Evolutionary conservation across 345 rosid genomes (phyloP).

Genomic region (Camelina neglecta): DNA sequence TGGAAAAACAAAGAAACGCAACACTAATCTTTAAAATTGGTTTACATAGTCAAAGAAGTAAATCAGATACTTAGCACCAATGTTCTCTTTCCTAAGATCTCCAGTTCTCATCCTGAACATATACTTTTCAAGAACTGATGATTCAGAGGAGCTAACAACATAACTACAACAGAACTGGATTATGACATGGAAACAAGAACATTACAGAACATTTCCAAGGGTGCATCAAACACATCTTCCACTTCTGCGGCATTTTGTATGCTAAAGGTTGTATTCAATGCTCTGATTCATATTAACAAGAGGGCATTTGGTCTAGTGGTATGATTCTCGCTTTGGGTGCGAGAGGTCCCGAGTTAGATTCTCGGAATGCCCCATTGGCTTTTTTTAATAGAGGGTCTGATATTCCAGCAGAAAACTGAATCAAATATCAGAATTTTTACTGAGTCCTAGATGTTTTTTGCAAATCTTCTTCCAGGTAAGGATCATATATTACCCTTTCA

Average conservation of each 20-base stretch:
- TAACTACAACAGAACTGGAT: background rate
- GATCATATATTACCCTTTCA: background rate
- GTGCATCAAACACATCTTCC: conserved; percentile 68
- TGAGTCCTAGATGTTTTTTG: background rate
- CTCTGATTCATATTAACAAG: background rate
- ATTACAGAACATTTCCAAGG: conserved; percentile 74
- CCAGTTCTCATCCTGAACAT: conserved; percentile 57
- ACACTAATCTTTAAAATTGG: background rate
- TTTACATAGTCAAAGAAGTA: background rate
- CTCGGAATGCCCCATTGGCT: conserved; percentile 36
- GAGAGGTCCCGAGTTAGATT: conserved; percentile 80
- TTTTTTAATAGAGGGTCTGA: background rate
- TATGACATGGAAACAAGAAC: conserved; percentile 30
- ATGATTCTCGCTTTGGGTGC: conserved; percentile 90
- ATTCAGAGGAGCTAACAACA: background rate
- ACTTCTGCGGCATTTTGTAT: conserved; percentile 66
- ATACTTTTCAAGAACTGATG: background rate
- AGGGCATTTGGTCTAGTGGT: conserved; percentile 84
- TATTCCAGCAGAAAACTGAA: background rate
- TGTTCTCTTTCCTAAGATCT: conserved; percentile 60
- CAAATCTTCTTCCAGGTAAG: background rate
- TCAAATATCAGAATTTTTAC: background rate
- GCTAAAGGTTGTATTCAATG: background rate
- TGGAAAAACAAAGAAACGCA: background rate
- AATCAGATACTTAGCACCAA: conserved; percentile 39